Base-by-base conservation (phyloP, 352 stramenopile genomes). In the Peronospora farinosa region DNA sequence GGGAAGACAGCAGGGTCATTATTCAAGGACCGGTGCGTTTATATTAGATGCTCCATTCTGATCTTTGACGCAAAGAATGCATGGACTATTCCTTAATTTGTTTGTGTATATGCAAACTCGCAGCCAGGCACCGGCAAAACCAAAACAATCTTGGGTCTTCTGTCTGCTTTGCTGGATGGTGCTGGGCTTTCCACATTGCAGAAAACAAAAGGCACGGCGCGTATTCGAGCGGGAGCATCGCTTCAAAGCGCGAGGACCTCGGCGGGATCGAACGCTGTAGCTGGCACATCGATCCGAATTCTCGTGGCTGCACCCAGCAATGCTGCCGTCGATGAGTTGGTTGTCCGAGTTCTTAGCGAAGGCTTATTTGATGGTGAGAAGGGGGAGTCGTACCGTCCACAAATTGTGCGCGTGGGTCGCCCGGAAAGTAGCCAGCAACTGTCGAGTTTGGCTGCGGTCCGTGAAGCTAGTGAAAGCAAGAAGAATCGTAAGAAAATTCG, bases 91-190 rank as follows among this genome's bases (percentile, higher is more conserved):
- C n/a, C 37, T 41, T 13, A 43, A 39, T 6, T 38, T 37, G 1
- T 32, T 23, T 36, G 5, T 49, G 13, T 52, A 5, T 49, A 10
- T 56, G 9, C 30, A 1, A 40, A 36, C 38, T 33, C 39, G 11
- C 49, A 89, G 77, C 81, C 81, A 38, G 81, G 81, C 15, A 92
- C 81, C 33, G 81, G 81, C 13, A 92, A 92, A 65, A 89, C 78
- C 1, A 88, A 88, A 53, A 92, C 81, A 1, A 86, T 92, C 43
- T 47, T 92, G 1, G 81, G 81, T 7, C 60, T 90, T 7, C 57
- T 88, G 27, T 88, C 67, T 48, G 74, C 81, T 15, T 57, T 92
- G 37, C 62, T 92, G n/a, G 78, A 87, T 43, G 76, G 78, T 15
- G 76, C 72, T 30, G 78, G 75, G 3, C 40, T 89, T 5, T 69